Evolutionary conservation across 2,329 filamentous ascomycete species (phyloP).

Genomic region (Thyridium curvatum): DNA sequence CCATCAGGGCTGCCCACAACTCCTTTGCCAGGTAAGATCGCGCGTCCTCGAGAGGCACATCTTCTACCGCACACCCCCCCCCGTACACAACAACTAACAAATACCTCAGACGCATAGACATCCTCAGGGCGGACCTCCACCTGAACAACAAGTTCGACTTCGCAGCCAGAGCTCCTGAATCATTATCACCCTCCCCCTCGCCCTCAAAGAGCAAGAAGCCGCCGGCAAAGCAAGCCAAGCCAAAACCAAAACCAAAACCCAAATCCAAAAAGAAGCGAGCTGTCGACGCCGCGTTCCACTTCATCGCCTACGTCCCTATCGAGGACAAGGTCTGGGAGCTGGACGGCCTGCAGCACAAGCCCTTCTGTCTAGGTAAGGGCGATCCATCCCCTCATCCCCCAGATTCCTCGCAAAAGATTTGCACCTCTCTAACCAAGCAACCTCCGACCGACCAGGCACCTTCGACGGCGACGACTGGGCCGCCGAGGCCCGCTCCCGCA

Average conservation of each 20-base stretch:
- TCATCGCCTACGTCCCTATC: constrained; percentile 79
- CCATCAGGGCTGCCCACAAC: constrained; percentile 80
- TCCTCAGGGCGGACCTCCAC: constrained; percentile 63
- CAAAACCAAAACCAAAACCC: no score
- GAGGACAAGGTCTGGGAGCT: constrained; percentile 78
- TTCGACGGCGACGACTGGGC: constrained; percentile 55
- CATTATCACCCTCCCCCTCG: no score
- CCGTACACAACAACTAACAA: constrained; percentile 6
- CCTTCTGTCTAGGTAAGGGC: constrained; percentile 53
- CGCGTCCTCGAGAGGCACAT: no score
- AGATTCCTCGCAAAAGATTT: constrained; percentile 3
- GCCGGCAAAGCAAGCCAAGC: constrained; percentile 10
- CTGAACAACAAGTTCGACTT: constrained; percentile 50
- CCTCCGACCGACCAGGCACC: constrained; percentile 22
- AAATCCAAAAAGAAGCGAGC: constrained; percentile 32
- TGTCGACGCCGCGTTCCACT: constrained; percentile 70
- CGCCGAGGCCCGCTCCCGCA: constrained; percentile 53
- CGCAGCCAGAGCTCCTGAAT: constrained; percentile 23
- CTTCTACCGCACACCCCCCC: no score
- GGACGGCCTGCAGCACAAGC: constrained; percentile 73
- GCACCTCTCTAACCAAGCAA: constrained; percentile 7
- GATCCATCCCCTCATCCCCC: constrained; percentile 3
- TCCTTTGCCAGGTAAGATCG: constrained; percentile 74
- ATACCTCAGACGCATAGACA: constrained; percentile 59
- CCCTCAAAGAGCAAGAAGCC: constrained; percentile 20